Evolutionary conservation across 2,329 filamentous ascomycete species (phyloP).

Genomic region (Monosporascus sp.): DNA sequence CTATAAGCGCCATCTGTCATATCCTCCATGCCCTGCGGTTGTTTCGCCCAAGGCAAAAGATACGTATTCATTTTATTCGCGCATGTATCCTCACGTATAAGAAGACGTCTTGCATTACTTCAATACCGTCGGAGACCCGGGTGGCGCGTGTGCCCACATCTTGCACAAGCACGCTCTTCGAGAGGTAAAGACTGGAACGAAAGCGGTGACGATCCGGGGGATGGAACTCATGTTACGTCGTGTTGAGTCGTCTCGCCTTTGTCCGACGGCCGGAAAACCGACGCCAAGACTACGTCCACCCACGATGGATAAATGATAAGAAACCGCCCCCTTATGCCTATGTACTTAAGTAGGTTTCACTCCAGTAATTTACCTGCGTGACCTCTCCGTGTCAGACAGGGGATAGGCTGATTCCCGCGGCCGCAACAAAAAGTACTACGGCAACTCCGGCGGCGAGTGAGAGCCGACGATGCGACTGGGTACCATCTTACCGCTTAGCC

Average conservation of each 20-base stretch:
- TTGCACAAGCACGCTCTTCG: no score
- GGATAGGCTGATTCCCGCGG: background rate
- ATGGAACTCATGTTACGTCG: background rate
- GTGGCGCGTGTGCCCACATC: no score
- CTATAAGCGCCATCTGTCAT: no score
- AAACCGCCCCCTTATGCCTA: background rate
- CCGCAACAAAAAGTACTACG: background rate
- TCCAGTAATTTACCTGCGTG: background rate
- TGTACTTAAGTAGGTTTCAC: background rate
- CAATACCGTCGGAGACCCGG: no score
- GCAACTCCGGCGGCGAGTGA: background rate
- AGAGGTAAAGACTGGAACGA: no score
- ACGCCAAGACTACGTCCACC: background rate
- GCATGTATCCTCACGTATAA: no score
- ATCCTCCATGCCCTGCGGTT: no score
- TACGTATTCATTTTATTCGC: no score
- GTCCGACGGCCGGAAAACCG: background rate
- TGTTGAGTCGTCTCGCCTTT: background rate
- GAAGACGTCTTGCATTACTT: no score
- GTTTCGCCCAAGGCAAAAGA: no score
- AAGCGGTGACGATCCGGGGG: background rate
- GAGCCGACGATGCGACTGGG: background rate
- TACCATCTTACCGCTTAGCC: background rate
- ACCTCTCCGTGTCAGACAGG: background rate
- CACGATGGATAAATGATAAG: background rate